Base-by-base conservation (phyloP, 2,329 filamentous ascomycete genomes). In the Sodiomyces alkalinus region DNA sequence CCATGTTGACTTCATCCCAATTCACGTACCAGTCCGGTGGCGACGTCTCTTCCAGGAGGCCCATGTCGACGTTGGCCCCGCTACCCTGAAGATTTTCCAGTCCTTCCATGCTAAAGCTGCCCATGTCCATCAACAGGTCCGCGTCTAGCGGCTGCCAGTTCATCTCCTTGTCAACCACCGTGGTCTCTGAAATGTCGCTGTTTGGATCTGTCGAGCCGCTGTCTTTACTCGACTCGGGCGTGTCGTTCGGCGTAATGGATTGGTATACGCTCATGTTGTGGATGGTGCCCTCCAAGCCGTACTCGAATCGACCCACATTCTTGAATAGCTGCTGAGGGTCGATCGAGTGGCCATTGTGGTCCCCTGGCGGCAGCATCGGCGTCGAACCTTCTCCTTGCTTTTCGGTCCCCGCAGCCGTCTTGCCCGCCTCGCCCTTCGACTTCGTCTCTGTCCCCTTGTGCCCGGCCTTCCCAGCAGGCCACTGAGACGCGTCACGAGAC, bases 161-260 rank as follows among this genome's bases (percentile, higher is more conserved):
- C 17, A 65, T 42, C 18, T 60, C 63, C 27, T 73, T 61, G 23
- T 74, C 68, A 10, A 72, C 51, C 11, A 51, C 46, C 4, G 60
- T 56, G 5, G 55, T 56, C 32, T 75, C 71, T 3, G 67, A 62
- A 12, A 74, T 64, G 38, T 76, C 71, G 41, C 68, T 74, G 35
- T 64, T 74, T 7, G 68, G 65, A 40, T 75, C 70, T 22, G 70
- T 73, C 7, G 55, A 47, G 4, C 64, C 62, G 38, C 62, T 64
- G 32, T 75, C 69, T 44, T 74, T 72, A 46, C 58, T 68, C 3
- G 70, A 75, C 38, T 74, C 71, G 1, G 71, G 72, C 6, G 72
- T 76, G 41, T 75, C 68, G 34, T 73, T 70, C 1, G 70, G 69
- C 15, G 70, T 70, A 32, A 65, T 51, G 1, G 64, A 60, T 13